Evolutionary conservation across 306 rosid species (phyloP), one percentile per base, ranked within the genome.

Genomic region (Lathyrus aphaca): DNA sequence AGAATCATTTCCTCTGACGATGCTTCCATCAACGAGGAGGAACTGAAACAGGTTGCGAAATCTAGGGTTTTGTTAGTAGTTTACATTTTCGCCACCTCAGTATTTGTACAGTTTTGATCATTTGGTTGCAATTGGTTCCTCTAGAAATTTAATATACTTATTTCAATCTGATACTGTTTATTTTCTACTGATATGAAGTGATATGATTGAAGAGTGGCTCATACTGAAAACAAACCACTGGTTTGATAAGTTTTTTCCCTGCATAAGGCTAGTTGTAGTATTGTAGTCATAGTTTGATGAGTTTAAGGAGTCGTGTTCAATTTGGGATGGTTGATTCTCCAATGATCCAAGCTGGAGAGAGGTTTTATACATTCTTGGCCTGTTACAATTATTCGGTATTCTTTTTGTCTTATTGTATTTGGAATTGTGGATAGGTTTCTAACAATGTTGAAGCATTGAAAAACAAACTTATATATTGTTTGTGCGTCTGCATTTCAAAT

Each of bases 11-110:
- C 73, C 27, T 67, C 81, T 2, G 78, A 67, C 2, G 77, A 53
- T 45, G 63, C 71, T 16, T 59, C 38, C 40, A 61, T 76, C 77
- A 45, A 43, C 13, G 81, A 76, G 5, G 81, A 75, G 54, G 78
- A 80, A 59, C 18, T 65, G 45, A 43, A 11, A 29, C 78, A 72
- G 81, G 84, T 76, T 37, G 8, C 9, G 2, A 39, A 27, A 44
- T 60, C 61, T 11, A 5, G 78, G 74, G 55, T 75, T 80, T 57
- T 17, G 18, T 3, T 55, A 8, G 39, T 35, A 32, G 48, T 29
- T 49, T 51, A 11, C 12, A 2, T 5, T 64, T 43, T 30, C 35
- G 38, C 38, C 38, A 32, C 8, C 8, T 32, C 38, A 5, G 38
- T 32, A 32, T 32, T 32, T 6, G 3, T 29, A 0, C 39, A 59